Base-by-base conservation (phyloP, 805 yeast species). In the Kodamaea sagamina region DNA sequence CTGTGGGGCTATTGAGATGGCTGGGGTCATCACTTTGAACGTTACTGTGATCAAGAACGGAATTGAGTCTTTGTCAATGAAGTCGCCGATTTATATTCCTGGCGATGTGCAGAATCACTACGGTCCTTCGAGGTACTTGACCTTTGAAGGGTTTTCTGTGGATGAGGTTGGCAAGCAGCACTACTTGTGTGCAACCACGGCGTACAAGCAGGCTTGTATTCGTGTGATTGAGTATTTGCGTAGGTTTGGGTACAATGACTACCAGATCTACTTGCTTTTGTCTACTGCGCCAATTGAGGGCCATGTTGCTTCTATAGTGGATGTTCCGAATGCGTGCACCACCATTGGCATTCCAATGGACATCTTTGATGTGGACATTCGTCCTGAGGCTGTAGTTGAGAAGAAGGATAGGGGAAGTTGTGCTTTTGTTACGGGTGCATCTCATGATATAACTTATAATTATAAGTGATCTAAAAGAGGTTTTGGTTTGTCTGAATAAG, bases 1-100 rank as follows among this genome's bases (percentile, higher is more conserved):
- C 51, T 75, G 80, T 53, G 80, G 80, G 22, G 80, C 78, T 10
- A 74, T 75, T 51, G 79, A 75, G 51, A 74, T 74, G 78, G 65
- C 75, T 12, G 79, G 79, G 7, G 55, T 62, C 36, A 65, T 75
- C 47, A 74, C 78, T 5, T 49, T 75, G 47, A 62, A 70, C 46
- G 63, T 68, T 31, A 50, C 63, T 2, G 58, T 75, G 32, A 61
- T 75, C 45, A 72, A 72, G 45, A 57, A 59, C 44, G 80, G 79
- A 7, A 62, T 75, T 56, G 50, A 57, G 37, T 58, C 61, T 37
- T 51, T 75, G 47, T 56, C 59, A 41, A 61, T 75, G 67, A 67
- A 66, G 46, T 61, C 68, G 19, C 79, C 80, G 35, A 64, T 75
- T 68, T 75, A 63, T 47, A 52, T 75, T 15, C 75, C 79, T 12